Evolutionary conservation across 257 asterid genomes (phyloP), one percentile per base, ranked within the genome.

Genomic region (Gardenia jasminoides): DNA sequence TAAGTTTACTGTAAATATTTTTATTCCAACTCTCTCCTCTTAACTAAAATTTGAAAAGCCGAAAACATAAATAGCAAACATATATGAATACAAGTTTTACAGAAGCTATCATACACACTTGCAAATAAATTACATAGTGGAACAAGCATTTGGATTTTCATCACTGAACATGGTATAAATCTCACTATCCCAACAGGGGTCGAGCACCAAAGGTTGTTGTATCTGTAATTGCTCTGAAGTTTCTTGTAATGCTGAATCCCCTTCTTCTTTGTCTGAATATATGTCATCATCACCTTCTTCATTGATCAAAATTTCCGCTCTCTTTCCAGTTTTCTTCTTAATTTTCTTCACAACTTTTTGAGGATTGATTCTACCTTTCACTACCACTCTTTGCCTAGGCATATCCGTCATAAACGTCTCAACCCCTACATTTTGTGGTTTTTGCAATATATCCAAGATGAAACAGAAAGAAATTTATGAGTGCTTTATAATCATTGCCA

Each of bases 131-230:
- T 78, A 94, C 97, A 95, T 88, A 19, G 89, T 67, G 3, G 83
- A 85, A 86, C 98, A 95, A 10, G 97, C 86, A 88, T 95, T 93
- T 74, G 93, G 83, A 82, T 91, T 93, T 74, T 93, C 99, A 79
- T 95, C 96, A 47, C 88, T 93, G 20, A 95, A 90, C 88, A 93
- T 84, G 79, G 85, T 75, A 70, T 84, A 89, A 1, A 77, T 41
- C 80, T 85, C 87, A 75, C 75, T 75, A 26, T 83, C 87, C 15
- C 87, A 91, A 79, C 76, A 82, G 78, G 79, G 85, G 64, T 81
- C 85, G 64, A 75, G 67, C 54, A 81, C 79, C 88, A 91, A 83
- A 74, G 79, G 47, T 24, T 79, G 78, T 62, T 67, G 41, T 3
- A 19, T 66, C 30, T 83, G 80, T 3, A 28, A 58, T 65, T 85